Evolutionary conservation across 495 filamentous ascomycete genomes (phyloP), one percentile per base, ranked within the genome.

Genomic region (Trichoderma gamsii): DNA sequence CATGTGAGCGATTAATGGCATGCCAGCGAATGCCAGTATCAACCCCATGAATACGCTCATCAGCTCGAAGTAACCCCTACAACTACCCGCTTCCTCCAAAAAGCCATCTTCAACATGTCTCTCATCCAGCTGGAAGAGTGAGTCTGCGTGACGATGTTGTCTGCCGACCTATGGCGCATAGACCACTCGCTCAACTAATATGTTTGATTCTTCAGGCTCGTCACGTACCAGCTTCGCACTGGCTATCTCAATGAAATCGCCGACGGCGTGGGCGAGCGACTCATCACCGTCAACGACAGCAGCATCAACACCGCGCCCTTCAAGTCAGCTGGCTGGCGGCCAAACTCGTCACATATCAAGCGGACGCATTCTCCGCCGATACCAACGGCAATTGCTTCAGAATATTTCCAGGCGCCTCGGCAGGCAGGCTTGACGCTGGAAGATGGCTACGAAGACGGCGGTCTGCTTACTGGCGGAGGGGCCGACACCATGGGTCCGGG

Each of bases 71-170:
- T 32, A 32, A 25, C 11, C 25, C 16, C 56, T 13, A 61, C 12
- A 12, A 21, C 27, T 18, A 6, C 56, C 25, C 27, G 56, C 56
- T 56, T 61, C 16, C 25, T 32, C n/a, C 25, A 12, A 13, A 27
- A 29, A 32, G 23, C 56, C 16, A 16, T 12, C 56, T 18, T 61
- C 65, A 72, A 63, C 65, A 98, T 97, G 95, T 96, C 94, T 72
- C 85, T 98, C 73, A 89, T 98, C 67, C 92, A 97, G 77, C 92
- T 96, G 70, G 94, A 98, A 86, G 94, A 98, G 93, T 97, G 88
- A 67, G 90, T 81, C n/a, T 4, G 7, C 4, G 13, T 25, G 18
- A 66, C 69, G 73, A 65, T 38, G 38, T 56, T 18, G 61, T 59
- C 43, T n/a, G 25, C 66, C 59, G 68, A 49, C 46, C 18, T 68